phyloP scores from a whole-genome alignment of 2,329 filamentous ascomycete species.

The Colletotrichum cordylinicola region DNA sequence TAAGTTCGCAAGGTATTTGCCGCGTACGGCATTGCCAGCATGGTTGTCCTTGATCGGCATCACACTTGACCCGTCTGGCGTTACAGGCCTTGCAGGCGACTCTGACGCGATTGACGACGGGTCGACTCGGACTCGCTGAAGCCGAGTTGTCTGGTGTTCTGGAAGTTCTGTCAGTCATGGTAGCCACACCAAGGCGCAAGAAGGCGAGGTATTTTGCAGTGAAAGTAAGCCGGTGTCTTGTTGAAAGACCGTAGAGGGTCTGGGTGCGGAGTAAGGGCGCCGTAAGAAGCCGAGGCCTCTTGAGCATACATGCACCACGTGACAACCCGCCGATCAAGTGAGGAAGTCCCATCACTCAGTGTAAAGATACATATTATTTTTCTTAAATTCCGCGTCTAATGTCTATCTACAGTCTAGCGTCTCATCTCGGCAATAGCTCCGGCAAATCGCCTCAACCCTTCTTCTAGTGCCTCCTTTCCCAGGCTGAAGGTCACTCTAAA shows the following conservation, averaged over 20 bases:
- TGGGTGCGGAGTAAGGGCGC: not conserved
- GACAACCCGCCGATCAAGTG: not conserved
- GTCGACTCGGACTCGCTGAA: not conserved
- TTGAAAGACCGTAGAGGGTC: not conserved
- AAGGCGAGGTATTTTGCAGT: not conserved
- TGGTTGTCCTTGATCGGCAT: not conserved
- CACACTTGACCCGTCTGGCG: constrained; percentile 6
- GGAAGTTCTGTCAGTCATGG: not conserved
- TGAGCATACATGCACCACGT: not conserved
- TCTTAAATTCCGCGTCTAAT: not conserved
- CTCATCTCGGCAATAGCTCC: not conserved
- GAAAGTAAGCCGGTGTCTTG: not conserved
- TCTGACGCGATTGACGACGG: constrained; percentile 22
- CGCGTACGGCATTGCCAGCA: constrained; percentile 13
- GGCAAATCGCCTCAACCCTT: constrained; percentile 22
- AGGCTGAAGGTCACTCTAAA: constrained; percentile 28
- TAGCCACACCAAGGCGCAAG: not conserved
- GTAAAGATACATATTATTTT: not conserved
- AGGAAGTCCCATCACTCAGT: not conserved
- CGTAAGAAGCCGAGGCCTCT: not conserved
- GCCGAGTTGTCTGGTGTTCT: not conserved
- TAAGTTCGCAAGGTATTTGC: not conserved
- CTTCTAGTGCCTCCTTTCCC: constrained; percentile 15
- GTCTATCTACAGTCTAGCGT: not conserved
- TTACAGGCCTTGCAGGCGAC: constrained; percentile 13